Evolutionary conservation across 768 basidiomycete genomes (phyloP).

Genomic region (Mycena vitilis): DNA sequence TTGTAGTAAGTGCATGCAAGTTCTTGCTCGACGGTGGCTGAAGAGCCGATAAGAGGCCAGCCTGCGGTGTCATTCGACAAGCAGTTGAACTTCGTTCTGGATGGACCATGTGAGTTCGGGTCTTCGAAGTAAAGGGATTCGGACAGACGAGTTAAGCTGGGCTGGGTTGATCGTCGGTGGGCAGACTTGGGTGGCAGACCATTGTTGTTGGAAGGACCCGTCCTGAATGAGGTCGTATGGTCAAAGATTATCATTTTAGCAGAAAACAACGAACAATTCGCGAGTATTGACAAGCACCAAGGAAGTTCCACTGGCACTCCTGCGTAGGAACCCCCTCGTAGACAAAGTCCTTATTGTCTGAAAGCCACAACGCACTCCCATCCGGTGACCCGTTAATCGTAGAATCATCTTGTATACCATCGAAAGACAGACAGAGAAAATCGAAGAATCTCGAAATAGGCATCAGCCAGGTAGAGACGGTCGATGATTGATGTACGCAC

Average conservation of each 20-base stretch:
- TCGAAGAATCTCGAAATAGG: background rate
- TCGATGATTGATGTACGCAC: no score
- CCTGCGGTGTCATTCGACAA: background rate
- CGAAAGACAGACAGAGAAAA: no score
- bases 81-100: background rate
- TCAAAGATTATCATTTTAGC: no score
- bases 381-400: no score
- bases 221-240: background rate
- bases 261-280: no score
- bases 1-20: background rate
- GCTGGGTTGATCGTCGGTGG: background rate
- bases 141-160: background rate
- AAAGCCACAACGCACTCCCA: no score
- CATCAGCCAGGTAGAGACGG: background rate
- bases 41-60: background rate
- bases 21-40: background rate
- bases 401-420: no score
- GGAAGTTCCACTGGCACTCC: no score
- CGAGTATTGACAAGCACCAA: no score
- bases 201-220: background rate
- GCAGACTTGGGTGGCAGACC: background rate
- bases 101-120: background rate
- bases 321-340: no score
- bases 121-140: background rate
- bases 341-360: no score